These are phyloP conservation scores for Clarireedia homoeocarpa DNA, from an alignment of 2,329 filamentous ascomycete genomes.

Conservation along the genomic window DNA sequence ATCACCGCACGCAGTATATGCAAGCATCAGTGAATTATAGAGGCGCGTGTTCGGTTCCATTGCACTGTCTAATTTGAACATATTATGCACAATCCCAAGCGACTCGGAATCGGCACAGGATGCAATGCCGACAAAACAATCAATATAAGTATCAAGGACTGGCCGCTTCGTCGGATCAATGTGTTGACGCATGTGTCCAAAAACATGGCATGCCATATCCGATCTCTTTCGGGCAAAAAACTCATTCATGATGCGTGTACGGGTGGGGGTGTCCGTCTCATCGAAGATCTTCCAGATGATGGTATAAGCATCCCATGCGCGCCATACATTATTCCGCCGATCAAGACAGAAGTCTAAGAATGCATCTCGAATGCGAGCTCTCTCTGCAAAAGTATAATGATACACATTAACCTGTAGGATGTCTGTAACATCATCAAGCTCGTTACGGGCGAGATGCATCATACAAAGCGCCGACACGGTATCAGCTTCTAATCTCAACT, in stretches of 20 bases:
- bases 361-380: constrained; percentile 55
- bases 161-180: constrained; percentile 56
- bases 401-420: constrained; percentile 69
- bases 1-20: constrained; percentile 64
- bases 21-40: constrained; percentile 80
- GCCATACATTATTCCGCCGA: constrained; percentile 49
- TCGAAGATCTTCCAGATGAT: constrained; percentile 57
- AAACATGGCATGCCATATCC: constrained; percentile 80
- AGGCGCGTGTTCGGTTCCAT: constrained; percentile 70
- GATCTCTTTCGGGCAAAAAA: constrained; percentile 73
- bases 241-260: constrained; percentile 67
- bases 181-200: constrained; percentile 88
- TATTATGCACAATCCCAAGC: constrained; percentile 75
- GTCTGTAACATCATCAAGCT: constrained; percentile 73
- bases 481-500: constrained; percentile 60
- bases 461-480: constrained; percentile 69
- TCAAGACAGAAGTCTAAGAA: constrained; percentile 65
- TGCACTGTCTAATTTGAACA: constrained; percentile 85
- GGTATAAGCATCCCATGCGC: constrained; percentile 59
- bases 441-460: constrained; percentile 66
- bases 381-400: constrained; percentile 62
- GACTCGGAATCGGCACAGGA: constrained; percentile 51
- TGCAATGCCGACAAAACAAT: constrained; percentile 70
- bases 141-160: constrained; percentile 65
- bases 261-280: constrained; percentile 55